A percentile compares a stretch with the other conserved stretches of the same genome.
phyloP scores from a whole-genome alignment of 2,329 filamentous ascomycete species.

The Fusarium nematophilum region DNA sequence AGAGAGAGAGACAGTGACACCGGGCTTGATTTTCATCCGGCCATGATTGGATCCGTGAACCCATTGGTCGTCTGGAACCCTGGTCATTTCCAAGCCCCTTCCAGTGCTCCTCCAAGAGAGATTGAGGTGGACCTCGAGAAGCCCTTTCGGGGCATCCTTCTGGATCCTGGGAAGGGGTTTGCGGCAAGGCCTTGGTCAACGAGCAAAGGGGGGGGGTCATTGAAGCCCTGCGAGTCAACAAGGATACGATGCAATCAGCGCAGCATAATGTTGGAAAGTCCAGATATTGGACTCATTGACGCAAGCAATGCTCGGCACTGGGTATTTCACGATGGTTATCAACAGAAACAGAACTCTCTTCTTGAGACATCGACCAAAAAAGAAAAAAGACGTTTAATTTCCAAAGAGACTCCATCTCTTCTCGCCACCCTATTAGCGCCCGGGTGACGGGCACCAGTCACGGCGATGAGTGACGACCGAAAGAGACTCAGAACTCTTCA shows the following conservation, averaged over 20 bases:
- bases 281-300: conserved; percentile 17
- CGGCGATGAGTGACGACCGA: background rate
- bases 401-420: conserved; percentile 27
- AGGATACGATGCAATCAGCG: background rate
- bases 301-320: background rate
- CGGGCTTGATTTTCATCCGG: background rate
- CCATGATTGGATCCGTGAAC: conserved; percentile 14
- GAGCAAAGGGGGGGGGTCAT: conserved; percentile 15
- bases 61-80: conserved; percentile 27
- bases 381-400: conserved; percentile 36
- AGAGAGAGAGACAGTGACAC: conserved; percentile 25
- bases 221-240: conserved; percentile 19
- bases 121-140: conserved; percentile 33
- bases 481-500: conserved; percentile 1
- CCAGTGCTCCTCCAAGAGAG: conserved; percentile 37
- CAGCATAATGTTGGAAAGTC: conserved; percentile 2
- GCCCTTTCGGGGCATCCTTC: conserved; percentile 26
- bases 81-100: conserved; percentile 30
- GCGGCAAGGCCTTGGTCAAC: conserved; percentile 22
- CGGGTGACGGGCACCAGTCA: conserved; percentile 28
- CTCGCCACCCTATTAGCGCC: conserved; percentile 37
- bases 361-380: conserved; percentile 3
- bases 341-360: background rate
- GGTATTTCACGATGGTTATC: background rate
- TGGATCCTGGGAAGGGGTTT: conserved; percentile 29